Evolutionary conservation across 1,284 basidiomycete genomes (phyloP), one percentile per base, ranked within the genome.

Genomic region (Bjerkandera adusta): DNA sequence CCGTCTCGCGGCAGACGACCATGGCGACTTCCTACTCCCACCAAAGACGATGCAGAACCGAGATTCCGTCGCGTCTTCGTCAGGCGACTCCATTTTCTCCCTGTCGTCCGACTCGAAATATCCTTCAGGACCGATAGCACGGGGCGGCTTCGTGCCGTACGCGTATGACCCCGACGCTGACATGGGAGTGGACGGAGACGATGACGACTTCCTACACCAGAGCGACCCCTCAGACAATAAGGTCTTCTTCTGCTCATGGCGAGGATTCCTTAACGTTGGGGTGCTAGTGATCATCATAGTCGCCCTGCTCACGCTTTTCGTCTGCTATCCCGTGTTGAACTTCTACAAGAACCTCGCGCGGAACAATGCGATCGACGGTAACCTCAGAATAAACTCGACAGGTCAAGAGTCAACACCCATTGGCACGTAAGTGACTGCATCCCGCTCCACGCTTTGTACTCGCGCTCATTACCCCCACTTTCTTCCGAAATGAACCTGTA

Each of bases 301-400:
- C n/a, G 64, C 66, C 7, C 61, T 80, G 32, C 63, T 79, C 36
- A 66, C 69, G 43, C 77, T 94, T 5, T 95, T 94, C 62, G 78
- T 85, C 20, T 79, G 82, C 35, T 93, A 90, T 58, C 92, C 92
- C 2, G 79, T 94, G 57, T 61, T 91, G 56, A 67, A 68, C 16
- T 85, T 75, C 51, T 75, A 76, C 58, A 61, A 64, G 4, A 65
- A 72, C 43, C 63, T 69, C 46, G 67, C 67, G 1, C 70, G 70
- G 52, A 80, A 81, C 44, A 65, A 63, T 1, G 68, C 68, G 12
- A 72, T 89, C 54, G 80, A 81, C 53, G 75, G 75, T 3, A 90
- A 89, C 55, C 77, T 73, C n/a, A 63, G 70, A 37, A 72, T 89
- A 54, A 90, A 90, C 61, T 70, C 63, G 1, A 84, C 82, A 0